Evolutionary conservation across 2,329 filamentous ascomycete species (phyloP), one percentile per base, ranked within the genome.

Genomic region (Fusarium phyllophilum): DNA sequence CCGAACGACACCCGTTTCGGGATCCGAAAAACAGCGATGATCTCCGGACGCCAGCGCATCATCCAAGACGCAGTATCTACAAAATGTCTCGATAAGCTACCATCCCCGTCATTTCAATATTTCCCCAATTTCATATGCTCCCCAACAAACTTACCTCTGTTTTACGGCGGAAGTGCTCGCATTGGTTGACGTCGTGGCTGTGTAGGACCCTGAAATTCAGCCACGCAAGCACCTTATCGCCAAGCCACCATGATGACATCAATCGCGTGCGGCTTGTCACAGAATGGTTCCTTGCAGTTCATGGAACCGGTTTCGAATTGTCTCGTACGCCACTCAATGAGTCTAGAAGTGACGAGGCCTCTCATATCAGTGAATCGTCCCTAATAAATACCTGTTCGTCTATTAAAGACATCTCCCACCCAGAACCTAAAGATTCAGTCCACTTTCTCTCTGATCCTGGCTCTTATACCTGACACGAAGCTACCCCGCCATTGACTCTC

Each of bases 161-260:
- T 52, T 52, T 49, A 55, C 42, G 45, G 36, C 34, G 15, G 22
- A 41, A 58, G 49, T 42, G 49, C 44, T 52, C 59, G 33, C 29
- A 59, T 74, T 61, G 57, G 46, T 61, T 49, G 41, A 49, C 38
- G 48, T 20, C 13, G 73, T 76, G 75, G 75, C 75, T 75, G 71
- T 77, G 73, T 54, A 62, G 66, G 61, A 73, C 62, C 60, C 65
- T 68, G 41, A 52, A 33, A 14, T 66, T 54, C 61, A 76, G 69
- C 74, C 74, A 67, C 74, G 73, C 72, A 75, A 68, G 55, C 62
- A 42, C 41, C 24, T 48, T 48, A 15, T 46, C 38, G 42, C 71
- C 67, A 70, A 76, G 75, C 75, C 75, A 77, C 74, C 49, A 26
- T 57, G 58, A 77, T 76, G 75, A 77, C 75, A 77, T 78, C 75